Base-by-base conservation (phyloP, 768 basidiomycete species). In the Leccinum barrowsii region DNA sequence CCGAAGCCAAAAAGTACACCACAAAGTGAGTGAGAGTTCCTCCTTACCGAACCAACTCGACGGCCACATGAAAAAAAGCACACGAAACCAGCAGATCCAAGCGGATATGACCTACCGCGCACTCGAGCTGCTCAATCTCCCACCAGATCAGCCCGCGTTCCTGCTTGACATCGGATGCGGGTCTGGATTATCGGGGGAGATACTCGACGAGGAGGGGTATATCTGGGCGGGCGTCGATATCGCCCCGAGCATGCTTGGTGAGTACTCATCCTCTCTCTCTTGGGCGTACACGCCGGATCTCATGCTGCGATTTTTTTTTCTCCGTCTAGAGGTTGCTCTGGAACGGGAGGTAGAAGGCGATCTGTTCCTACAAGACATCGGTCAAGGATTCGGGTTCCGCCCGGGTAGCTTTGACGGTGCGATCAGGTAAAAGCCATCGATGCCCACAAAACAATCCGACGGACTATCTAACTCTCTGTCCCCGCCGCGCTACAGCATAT, bases 361-460 rank as follows among this genome's bases (percentile, higher is more conserved):
- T 73, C 76, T 99, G 22, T 96, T 99, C 72, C 73, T 98, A 34
- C 95, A 98, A 64, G 97, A 99, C 68, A 97, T 98, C 46, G 97
- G 97, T 0, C 97, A 99, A 71, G 97, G 97, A 0, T 91, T 98
- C 67, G 94, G 95, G 7, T 99, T 97, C 73, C 83, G 97, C 42
- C 92, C 97, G 57, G 97, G 96, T 59, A 90, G 90, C 61, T 98
- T 99, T 71, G 97, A 99, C 71, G 97, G 96, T 42, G 95, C 93
- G 6, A 98, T 99, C 68, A 96, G 94, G 94, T 90, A 37, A 44
- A 44, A 42, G 10, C 19, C 40, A 42, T 48, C 32, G 35, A 51
- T 51, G 12, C 5, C 32, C 1, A 11, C 44, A 3, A 11, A 11
- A 44, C 17, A 17, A 19, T n/a, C 10, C 40, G 40, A 42, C 13